Conservation (phyloP, 2,329 filamentous ascomycete species). For the Ophiostoma tasmaniense region DNA sequence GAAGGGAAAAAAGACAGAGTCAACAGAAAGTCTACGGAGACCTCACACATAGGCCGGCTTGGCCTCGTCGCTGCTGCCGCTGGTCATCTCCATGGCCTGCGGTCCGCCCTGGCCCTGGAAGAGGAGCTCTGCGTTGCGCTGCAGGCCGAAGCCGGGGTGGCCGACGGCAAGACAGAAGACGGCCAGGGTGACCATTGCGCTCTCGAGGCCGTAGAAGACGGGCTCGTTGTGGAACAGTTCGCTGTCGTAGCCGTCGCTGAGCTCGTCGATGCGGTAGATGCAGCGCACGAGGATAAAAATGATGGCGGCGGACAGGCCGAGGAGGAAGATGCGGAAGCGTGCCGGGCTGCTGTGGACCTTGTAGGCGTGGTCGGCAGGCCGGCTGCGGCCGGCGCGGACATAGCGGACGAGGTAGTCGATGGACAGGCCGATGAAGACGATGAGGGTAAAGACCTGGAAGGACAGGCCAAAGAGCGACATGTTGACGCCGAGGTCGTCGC, state of each 20-base stretch:
- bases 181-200: slow-evolving; percentile 26
- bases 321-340: slow-evolving; percentile 36
- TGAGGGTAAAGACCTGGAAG: slow-evolving; percentile 49
- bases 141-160: slow-evolving; percentile 21
- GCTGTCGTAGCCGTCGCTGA: slow-evolving; percentile 53
- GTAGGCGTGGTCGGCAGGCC: neutral
- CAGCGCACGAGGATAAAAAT: slow-evolving; percentile 53
- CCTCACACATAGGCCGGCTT: neutral
- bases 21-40: neutral
- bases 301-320: slow-evolving; percentile 44
- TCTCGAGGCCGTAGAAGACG: slow-evolving; percentile 47
- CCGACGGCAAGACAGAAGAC: slow-evolving; percentile 18
- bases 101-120: neutral
- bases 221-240: slow-evolving; percentile 43
- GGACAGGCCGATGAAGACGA: slow-evolving; percentile 42
- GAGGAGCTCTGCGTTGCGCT: neutral
- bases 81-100: neutral
- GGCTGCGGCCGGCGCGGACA: slow-evolving; percentile 20
- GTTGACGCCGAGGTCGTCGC: slow-evolving; percentile 39
- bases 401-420: slow-evolving; percentile 40
- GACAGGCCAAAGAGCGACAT: slow-evolving; percentile 46
- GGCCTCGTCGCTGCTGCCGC: slow-evolving; percentile 5
- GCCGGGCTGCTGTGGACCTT: neutral
- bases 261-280: slow-evolving; percentile 50
- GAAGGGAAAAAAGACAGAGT: neutral